Percentiles rank a stretch among this genome's conserved stretches.
These are phyloP conservation scores for Hymenoscyphus fructigenus DNA, from an alignment of 2,329 filamentous ascomycete genomes.

Conservation along the genomic window DNA sequence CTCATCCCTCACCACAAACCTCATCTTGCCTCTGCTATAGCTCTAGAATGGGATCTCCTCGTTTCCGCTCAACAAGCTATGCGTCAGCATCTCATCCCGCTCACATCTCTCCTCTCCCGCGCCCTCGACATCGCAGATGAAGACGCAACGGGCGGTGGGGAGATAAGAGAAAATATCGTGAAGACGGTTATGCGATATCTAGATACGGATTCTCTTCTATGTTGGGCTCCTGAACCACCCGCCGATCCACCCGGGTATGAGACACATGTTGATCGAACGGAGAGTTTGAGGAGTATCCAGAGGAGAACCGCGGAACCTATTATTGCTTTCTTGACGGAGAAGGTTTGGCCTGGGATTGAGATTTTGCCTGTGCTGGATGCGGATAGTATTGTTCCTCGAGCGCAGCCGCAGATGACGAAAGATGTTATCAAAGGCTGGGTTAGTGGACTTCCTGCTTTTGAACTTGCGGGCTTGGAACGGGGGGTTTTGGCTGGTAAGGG, in stretches of 20 bases:
- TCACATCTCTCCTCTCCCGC: slow-evolving; percentile 82
- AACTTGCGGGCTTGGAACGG: slow-evolving; percentile 83
- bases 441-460: slow-evolving; percentile 67
- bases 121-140: slow-evolving; percentile 77
- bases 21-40: slow-evolving; percentile 80
- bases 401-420: slow-evolving; percentile 72
- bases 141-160: slow-evolving; percentile 49
- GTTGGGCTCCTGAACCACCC: slow-evolving; percentile 68
- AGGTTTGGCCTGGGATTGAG: slow-evolving; percentile 80
- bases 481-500: slow-evolving; percentile 85
- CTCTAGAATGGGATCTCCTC: slow-evolving; percentile 89
- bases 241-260: slow-evolving; percentile 47
- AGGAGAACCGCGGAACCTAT: slow-evolving; percentile 67
- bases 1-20: slow-evolving; percentile 73
- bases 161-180: slow-evolving; percentile 63
- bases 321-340: slow-evolving; percentile 66
- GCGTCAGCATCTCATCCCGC: slow-evolving; percentile 82
- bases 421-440: slow-evolving; percentile 80
- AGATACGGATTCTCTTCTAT: slow-evolving; percentile 87
- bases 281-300: slow-evolving; percentile 72
- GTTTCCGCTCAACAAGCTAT: slow-evolving; percentile 79
- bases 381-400: slow-evolving; percentile 71
- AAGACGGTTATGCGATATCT: slow-evolving; percentile 78
- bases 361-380: slow-evolving; percentile 80
- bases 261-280: slow-evolving; percentile 46